Evolutionary conservation across 1,284 basidiomycete genomes (phyloP).

Genomic region (Cutaneotrichosporon spelunceum): DNA sequence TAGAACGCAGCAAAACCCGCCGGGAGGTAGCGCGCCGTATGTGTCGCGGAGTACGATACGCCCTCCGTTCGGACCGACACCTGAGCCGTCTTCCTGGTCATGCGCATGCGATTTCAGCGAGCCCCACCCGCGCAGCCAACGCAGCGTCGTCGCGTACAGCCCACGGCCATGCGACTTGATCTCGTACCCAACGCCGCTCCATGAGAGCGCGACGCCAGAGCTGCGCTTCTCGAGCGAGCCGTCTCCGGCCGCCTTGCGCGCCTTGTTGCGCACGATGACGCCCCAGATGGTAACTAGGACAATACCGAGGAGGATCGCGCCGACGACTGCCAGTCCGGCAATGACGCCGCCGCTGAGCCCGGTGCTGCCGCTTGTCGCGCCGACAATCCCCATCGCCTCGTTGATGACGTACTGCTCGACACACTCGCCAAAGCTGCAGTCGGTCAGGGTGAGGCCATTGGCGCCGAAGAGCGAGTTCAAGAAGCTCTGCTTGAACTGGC

Average conservation of each 20-base stretch:
- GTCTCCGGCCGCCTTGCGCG: constrained; percentile 54
- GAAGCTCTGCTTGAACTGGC: constrained; percentile 69
- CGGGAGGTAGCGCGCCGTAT: constrained; percentile 67
- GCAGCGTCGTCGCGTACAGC: constrained; percentile 12
- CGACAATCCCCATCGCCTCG: constrained; percentile 41
- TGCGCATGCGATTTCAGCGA: neutral
- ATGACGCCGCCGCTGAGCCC: constrained; percentile 67
- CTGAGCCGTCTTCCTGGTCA: constrained; percentile 1
- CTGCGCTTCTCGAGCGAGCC: constrained; percentile 36
- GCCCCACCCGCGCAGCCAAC: constrained; percentile 34
- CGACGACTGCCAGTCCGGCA: constrained; percentile 77
- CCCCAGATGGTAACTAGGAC: constrained; percentile 63
- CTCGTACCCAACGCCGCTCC: constrained; percentile 67
- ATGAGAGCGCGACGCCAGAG: constrained; percentile 62
- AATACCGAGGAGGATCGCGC: constrained; percentile 61
- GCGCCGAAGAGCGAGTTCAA: constrained; percentile 68
- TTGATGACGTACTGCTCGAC: constrained; percentile 73
- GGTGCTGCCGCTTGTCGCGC: neutral
- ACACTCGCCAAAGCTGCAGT: constrained; percentile 81
- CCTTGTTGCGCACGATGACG: constrained; percentile 60
- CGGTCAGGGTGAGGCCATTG: constrained; percentile 64
- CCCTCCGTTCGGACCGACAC: constrained; percentile 50
- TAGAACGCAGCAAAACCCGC: constrained; percentile 79
- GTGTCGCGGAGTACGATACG: constrained; percentile 70
- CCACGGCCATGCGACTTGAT: constrained; percentile 23